Conservation (phyloP, 2,329 filamentous ascomycete genomes). For the Diplodia corticola region DNA sequence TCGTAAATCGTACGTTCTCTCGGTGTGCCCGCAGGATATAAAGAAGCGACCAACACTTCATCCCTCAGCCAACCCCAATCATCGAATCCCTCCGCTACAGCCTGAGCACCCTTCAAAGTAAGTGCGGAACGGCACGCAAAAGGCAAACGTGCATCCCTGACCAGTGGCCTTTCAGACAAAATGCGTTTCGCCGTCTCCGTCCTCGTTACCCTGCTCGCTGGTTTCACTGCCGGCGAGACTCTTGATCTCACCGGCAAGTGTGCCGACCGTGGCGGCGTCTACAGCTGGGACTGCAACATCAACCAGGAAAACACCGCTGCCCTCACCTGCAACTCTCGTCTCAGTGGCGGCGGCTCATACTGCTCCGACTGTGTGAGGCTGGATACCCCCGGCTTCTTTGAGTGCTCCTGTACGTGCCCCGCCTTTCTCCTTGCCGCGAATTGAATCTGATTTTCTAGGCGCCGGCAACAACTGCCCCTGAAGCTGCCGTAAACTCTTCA, state of each 20-base stretch:
- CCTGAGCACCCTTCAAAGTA: too few species aligned
- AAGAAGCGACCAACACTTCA: not conserved
- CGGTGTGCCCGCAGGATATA: not conserved
- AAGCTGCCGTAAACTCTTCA: not conserved
- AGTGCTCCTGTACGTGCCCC: not conserved
- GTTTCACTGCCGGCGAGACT: not conserved
- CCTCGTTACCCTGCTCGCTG: not conserved
- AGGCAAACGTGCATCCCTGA: not conserved
- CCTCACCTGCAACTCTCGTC: not conserved
- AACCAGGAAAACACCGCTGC: not conserved
- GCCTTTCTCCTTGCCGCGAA: not conserved
- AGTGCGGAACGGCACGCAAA: too few species aligned
- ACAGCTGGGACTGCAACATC: constrained; percentile 6
- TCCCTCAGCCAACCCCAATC: not conserved
- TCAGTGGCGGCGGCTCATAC: not conserved
- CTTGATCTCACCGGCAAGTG: not conserved
- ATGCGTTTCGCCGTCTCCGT: not conserved
- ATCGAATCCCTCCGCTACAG: not conserved
- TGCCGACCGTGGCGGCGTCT: not conserved
- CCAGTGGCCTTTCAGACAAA: not conserved
- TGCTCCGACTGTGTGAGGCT: constrained; percentile 12
- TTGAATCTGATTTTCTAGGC: not conserved
- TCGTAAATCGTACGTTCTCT: not conserved
- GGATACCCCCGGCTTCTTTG: not conserved
- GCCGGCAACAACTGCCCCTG: not conserved